Percentiles rank a stretch among this genome's conserved stretches.
Evolutionary conservation across 1,284 basidiomycete genomes (phyloP).

Genomic region (Pseudozyma sp.): DNA sequence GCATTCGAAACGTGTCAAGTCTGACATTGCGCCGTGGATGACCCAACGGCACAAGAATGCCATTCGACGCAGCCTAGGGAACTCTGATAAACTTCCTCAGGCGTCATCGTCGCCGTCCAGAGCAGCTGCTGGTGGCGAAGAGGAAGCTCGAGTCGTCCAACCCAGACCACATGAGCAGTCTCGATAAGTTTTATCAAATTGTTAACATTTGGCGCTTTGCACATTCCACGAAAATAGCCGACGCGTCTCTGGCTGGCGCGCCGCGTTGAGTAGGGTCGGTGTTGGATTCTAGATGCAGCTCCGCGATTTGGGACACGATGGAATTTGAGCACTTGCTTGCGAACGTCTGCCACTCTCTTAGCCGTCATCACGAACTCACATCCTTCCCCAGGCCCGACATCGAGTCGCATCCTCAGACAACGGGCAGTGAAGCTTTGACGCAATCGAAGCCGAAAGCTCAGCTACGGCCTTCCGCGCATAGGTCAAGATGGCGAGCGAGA

Average conservation of each 20-base stretch:
- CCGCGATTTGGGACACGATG: not conserved
- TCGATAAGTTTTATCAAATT: not conserved
- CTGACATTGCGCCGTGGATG: constrained; percentile 33
- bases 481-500: constrained; percentile 34
- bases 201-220: not conserved
- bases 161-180: too few relatives aligned
- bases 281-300: constrained; percentile 37
- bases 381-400: not conserved
- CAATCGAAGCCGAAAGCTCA: not conserved
- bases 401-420: not conserved
- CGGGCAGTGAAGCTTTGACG: not conserved
- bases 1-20: constrained; percentile 12
- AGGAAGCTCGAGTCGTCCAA: not conserved
- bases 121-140: too few relatives aligned
- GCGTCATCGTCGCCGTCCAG: constrained; percentile 2
- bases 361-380: too few relatives aligned
- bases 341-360: too few relatives aligned
- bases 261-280: constrained; percentile 37
- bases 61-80: constrained; percentile 27
- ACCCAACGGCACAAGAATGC: constrained; percentile 21
- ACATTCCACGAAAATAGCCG: not conserved
- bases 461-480: not conserved
- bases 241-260: constrained; percentile 32
- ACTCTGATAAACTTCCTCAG: not conserved
- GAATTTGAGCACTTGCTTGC: too few relatives aligned